These are phyloP conservation scores for Maudiozyma turicensis DNA, from an alignment of 805 yeast genomes.

Conservation along the genomic window DNA sequence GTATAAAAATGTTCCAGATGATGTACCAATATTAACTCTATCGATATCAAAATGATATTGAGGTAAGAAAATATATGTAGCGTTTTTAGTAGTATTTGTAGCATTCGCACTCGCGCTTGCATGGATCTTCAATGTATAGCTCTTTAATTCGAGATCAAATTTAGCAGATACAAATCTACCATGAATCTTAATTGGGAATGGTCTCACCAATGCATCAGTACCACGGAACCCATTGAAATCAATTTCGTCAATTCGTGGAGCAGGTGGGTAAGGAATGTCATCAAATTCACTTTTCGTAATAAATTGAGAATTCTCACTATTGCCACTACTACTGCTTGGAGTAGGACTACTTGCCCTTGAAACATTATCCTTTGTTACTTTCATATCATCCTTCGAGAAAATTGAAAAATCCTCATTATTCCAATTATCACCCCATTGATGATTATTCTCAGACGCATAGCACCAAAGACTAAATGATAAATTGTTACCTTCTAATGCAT, in stretches of 20 bases:
- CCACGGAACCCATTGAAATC: conserved; percentile 57
- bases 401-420: conserved; percentile 89
- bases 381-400: conserved; percentile 57
- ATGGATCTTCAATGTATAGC: conserved; percentile 40
- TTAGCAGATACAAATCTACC: conserved; percentile 49
- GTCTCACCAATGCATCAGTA: conserved; percentile 63
- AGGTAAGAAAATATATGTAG: conserved; percentile 59
- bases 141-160: conserved; percentile 45
- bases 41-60: conserved; percentile 54
- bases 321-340: not conserved
- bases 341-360: not conserved
- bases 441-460: conserved; percentile 62
- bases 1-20: conserved; percentile 48
- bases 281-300: conserved; percentile 1
- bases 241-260: conserved; percentile 3
- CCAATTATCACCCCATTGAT: conserved; percentile 87
- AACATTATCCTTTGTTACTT: not conserved
- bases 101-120: conserved; percentile 21
- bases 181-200: conserved; percentile 54
- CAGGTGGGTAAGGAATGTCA: conserved; percentile 8
- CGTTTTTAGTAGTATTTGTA: conserved; percentile 27
- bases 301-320: conserved; percentile 1
- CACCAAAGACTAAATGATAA: conserved; percentile 81
- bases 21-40: conserved; percentile 38
- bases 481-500: conserved; percentile 66